Percentiles rank a stretch among this genome's conserved stretches.
These are phyloP conservation scores for Cicer bijugum DNA, from an alignment of 306 rosid genomes.

Conservation along the genomic window DNA sequence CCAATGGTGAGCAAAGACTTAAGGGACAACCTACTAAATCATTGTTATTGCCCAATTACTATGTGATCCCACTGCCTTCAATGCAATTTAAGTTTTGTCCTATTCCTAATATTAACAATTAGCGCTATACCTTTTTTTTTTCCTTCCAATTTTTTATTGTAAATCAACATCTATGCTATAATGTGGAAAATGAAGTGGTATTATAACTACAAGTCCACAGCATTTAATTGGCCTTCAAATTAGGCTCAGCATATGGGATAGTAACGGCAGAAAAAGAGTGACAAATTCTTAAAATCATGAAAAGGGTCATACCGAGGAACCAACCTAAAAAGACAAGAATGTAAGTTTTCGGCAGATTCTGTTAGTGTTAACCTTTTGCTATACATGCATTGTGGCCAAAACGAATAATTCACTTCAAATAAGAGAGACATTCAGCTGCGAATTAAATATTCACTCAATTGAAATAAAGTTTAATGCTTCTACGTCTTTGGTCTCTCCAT, in stretches of 20 bases:
- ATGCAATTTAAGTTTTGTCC: constrained; percentile 59
- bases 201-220: constrained; percentile 53
- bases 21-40: constrained; percentile 36
- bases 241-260: constrained; percentile 56
- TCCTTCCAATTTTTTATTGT: constrained; percentile 16
- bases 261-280: constrained; percentile 42
- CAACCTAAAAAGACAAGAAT: constrained; percentile 37
- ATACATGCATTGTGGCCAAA: constrained; percentile 32
- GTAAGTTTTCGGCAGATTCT: constrained; percentile 40
- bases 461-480: constrained; percentile 1
- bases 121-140: neutral
- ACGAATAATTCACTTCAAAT: constrained; percentile 8
- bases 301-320: constrained; percentile 15
- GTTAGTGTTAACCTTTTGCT: constrained; percentile 31
- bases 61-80: constrained; percentile 61
- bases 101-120: constrained; percentile 44
- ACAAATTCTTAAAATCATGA: constrained; percentile 34
- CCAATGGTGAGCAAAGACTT: constrained; percentile 24
- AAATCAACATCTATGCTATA: constrained; percentile 57
- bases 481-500: constrained; percentile 15
- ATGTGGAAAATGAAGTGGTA: constrained; percentile 53
- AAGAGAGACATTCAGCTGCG: neutral
- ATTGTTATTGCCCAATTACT: constrained; percentile 50
- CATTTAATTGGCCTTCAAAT: constrained; percentile 68
- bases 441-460: constrained; percentile 16